These are phyloP conservation scores for Flaveria sonorensis DNA, from an alignment of 129 eudicot genomes.

Conservation along the genomic window DNA sequence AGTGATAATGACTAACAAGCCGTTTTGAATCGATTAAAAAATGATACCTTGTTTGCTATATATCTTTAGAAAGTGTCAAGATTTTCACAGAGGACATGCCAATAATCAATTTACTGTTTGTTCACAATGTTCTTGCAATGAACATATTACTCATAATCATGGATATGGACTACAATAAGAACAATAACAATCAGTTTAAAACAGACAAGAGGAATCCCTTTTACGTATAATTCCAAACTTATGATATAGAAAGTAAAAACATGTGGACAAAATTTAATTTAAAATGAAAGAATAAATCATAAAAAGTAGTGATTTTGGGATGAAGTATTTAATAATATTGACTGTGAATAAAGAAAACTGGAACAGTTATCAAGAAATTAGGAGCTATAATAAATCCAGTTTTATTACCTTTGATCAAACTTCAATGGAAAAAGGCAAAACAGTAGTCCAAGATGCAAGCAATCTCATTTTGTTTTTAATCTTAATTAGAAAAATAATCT, in stretches of 20 bases:
- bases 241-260: slow-evolving; percentile 23
- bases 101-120: background rate
- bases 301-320: slow-evolving; percentile 29
- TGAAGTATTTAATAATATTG: slow-evolving; percentile 17
- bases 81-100: background rate
- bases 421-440: slow-evolving; percentile 42
- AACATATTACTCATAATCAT: background rate
- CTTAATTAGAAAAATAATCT: slow-evolving; percentile 11
- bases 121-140: background rate
- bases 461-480: slow-evolving; percentile 16
- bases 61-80: background rate
- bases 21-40: background rate
- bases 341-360: slow-evolving; percentile 23
- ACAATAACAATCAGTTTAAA: slow-evolving; percentile 6
- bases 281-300: slow-evolving; percentile 26
- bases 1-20: slow-evolving; percentile 1
- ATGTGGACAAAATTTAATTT: slow-evolving; percentile 22
- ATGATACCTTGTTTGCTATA: background rate
- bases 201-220: slow-evolving; percentile 23
- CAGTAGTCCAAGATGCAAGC: slow-evolving; percentile 44
- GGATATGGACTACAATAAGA: background rate
- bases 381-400: slow-evolving; percentile 28
- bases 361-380: slow-evolving; percentile 36
- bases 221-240: slow-evolving; percentile 1
- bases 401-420: slow-evolving; percentile 33